These are phyloP conservation scores for Cryphonectria radicalis DNA, from an alignment of 2,329 filamentous ascomycete species.

Conservation along the genomic window DNA sequence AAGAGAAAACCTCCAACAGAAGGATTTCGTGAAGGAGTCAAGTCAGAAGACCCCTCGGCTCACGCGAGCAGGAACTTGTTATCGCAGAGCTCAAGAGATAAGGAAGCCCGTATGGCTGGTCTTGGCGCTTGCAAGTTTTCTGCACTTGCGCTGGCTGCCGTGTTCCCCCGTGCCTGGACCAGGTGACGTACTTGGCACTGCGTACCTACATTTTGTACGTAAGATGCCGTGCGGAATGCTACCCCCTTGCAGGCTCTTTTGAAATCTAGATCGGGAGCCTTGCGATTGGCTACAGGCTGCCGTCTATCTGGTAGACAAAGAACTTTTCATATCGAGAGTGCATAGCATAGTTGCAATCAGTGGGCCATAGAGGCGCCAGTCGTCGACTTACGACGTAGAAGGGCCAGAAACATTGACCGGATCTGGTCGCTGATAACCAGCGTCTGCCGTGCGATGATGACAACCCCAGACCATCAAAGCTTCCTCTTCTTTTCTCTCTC, in stretches of 20 bases:
- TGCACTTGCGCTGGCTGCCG: background rate
- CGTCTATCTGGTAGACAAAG: background rate
- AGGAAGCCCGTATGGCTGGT: conserved; percentile 5
- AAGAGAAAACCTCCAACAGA: background rate
- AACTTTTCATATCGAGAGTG: background rate
- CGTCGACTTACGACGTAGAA: background rate
- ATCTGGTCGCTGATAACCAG: background rate
- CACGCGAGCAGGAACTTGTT: conserved; percentile 7
- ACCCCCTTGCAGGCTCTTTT: background rate
- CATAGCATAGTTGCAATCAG: background rate
- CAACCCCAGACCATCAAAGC: background rate
- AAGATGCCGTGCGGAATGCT: background rate
- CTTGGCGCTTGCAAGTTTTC: conserved; percentile 9
- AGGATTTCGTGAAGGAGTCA: background rate
- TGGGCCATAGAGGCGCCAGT: background rate
- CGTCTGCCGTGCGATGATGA: background rate
- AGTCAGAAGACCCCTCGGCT: conserved; percentile 14
- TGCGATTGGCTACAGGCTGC: background rate
- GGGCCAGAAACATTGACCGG: background rate
- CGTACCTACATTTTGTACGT: conserved; percentile 7
- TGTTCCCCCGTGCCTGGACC: background rate
- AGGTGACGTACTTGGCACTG: conserved; percentile 3
- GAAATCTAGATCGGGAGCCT: background rate
- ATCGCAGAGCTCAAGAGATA: conserved; percentile 24
- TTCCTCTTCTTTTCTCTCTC: background rate